Conservation (phyloP, 1,284 basidiomycete genomes). For the Pyrrhoderma noxium region DNA sequence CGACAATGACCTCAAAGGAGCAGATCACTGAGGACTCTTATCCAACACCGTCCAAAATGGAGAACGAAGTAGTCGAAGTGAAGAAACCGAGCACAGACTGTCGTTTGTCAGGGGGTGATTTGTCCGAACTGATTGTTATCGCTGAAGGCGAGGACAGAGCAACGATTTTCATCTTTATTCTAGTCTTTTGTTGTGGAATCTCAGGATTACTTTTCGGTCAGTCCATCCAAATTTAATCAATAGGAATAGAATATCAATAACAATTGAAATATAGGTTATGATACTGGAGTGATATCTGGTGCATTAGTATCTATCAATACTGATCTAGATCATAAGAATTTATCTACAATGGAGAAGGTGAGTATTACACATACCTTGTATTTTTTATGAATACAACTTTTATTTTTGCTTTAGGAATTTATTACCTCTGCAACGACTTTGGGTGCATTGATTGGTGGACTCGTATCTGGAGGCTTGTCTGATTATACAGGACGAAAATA, state of each 20-base stretch:
- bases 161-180: conserved; percentile 64
- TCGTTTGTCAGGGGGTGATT: no score
- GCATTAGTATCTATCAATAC: conserved; percentile 66
- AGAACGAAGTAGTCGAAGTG: no score
- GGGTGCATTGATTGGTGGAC: conserved; percentile 68
- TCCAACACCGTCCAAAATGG: no score
- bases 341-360: conserved; percentile 64
- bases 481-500: conserved; percentile 69
- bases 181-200: conserved; percentile 62
- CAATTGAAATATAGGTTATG: conserved; percentile 64
- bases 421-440: conserved; percentile 78
- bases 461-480: conserved; percentile 62
- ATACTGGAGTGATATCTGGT: conserved; percentile 75
- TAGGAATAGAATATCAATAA: no score
- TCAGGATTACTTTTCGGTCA: conserved; percentile 75
- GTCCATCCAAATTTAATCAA: no score
- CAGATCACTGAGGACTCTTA: no score
- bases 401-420: conserved; percentile 50
- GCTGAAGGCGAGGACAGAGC: conserved; percentile 66
- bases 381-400: neutral
- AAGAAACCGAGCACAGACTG: no score
- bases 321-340: conserved; percentile 53
- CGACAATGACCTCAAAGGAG: no score
- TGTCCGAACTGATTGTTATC: conserved; percentile 52
- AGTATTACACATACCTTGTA: neutral